These are phyloP conservation scores for Aspergillus steynii DNA, from an alignment of 495 filamentous ascomycete species.

Conservation along the genomic window DNA sequence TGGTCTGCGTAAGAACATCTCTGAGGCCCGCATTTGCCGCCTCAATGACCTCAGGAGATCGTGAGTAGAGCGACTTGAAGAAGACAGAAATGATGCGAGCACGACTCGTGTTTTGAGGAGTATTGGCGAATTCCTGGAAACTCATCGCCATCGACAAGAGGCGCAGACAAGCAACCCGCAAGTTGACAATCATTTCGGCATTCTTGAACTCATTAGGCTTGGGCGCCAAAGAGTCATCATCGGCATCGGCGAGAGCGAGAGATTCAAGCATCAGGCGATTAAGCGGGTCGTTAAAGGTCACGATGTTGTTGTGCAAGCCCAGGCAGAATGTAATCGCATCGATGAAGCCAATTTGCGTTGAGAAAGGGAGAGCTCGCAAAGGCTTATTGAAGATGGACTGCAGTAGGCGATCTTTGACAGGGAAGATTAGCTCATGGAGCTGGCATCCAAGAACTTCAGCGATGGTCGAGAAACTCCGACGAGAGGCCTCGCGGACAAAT, in stretches of 20 bases:
- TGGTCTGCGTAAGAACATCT: conserved; percentile 80
- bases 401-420: conserved; percentile 83
- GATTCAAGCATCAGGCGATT: conserved; percentile 91
- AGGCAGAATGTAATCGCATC: conserved; percentile 95
- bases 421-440: conserved; percentile 80
- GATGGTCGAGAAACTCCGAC: conserved; percentile 76
- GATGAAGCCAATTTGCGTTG: conserved; percentile 94
- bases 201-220: conserved; percentile 89
- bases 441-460: conserved; percentile 72
- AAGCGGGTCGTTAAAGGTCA: conserved; percentile 86
- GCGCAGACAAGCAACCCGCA: conserved; percentile 92
- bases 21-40: conserved; percentile 87
- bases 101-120: conserved; percentile 69
- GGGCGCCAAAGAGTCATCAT: conserved; percentile 80
- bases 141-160: conserved; percentile 89
- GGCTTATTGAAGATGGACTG: conserved; percentile 93
- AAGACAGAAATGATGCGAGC: conserved; percentile 89
- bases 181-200: conserved; percentile 82
- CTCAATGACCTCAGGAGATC: conserved; percentile 87
- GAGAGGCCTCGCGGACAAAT: conserved; percentile 84
- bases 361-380: conserved; percentile 84
- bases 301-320: conserved; percentile 77
- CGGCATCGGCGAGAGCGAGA: conserved; percentile 86
- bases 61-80: conserved; percentile 95
- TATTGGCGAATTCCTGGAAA: conserved; percentile 81